These are phyloP conservation scores for Trichosporon coremiiforme DNA, from an alignment of 1,284 basidiomycete genomes.

Conservation along the genomic window DNA sequence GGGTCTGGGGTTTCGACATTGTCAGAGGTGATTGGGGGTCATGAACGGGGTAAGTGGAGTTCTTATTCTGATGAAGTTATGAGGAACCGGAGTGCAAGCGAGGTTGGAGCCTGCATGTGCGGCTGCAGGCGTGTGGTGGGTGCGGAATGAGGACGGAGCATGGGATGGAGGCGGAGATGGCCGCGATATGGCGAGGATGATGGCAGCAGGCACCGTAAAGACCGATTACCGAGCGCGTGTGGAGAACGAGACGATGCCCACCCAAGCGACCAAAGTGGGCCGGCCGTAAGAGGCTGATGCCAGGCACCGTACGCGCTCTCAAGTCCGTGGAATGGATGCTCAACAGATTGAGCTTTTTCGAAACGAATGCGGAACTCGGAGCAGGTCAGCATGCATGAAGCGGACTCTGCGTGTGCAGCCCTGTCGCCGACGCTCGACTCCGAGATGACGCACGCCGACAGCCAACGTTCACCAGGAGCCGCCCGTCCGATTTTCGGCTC, in stretches of 20 bases:
- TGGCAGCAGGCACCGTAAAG: background rate
- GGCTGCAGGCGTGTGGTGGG: no score
- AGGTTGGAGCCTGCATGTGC: no score
- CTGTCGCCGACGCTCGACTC: no score
- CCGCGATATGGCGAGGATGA: background rate
- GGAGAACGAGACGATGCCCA: background rate
- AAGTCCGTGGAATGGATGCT: background rate
- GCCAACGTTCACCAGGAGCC: background rate
- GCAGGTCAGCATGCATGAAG: background rate
- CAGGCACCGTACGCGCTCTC: background rate
- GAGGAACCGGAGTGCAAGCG: no score
- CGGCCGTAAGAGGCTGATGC: background rate
- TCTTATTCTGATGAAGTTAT: background rate
- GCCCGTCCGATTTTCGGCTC: background rate
- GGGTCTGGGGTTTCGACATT: background rate
- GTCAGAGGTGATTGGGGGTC: background rate
- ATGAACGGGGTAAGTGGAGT: background rate
- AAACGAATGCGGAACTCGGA: background rate
- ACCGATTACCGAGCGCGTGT: background rate
- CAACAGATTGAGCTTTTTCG: background rate
- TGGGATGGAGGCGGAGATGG: background rate
- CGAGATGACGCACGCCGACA: background rate
- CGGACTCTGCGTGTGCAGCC: no score
- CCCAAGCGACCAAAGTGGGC: background rate
- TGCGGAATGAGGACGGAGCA: background rate